phyloP scores from a whole-genome alignment of 169 alveolate species.

The Plasmodium vinckei region DNA sequence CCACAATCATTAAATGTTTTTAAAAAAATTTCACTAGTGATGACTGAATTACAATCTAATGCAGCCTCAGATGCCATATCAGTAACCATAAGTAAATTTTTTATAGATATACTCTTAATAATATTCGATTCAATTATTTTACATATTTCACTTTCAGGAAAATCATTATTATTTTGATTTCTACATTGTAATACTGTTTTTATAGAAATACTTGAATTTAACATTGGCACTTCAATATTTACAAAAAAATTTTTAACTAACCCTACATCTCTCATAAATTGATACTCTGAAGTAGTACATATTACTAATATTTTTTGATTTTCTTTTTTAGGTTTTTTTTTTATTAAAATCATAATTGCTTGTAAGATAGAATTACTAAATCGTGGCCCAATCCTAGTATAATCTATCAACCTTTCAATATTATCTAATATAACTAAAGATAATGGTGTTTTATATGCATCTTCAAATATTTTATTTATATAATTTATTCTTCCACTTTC shows the following conservation, averaged over 20 bases:
- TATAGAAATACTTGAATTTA: constrained; percentile 16
- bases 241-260: constrained; percentile 63
- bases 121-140: constrained; percentile 25
- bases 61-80: constrained; percentile 73
- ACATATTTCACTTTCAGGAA: constrained; percentile 37
- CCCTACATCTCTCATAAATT: constrained; percentile 84
- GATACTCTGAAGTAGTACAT: constrained; percentile 96
- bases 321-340: constrained; percentile 96
- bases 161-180: constrained; percentile 28
- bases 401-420: constrained; percentile 97
- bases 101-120: constrained; percentile 51
- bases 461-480: constrained; percentile 96
- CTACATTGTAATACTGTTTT: constrained; percentile 54
- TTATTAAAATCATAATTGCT: constrained; percentile 95
- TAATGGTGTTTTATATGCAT: constrained; percentile 98
- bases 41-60: constrained; percentile 3
- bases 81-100: constrained; percentile 48
- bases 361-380: constrained; percentile 96
- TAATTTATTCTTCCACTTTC: constrained; percentile 91
- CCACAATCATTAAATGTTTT: constrained; percentile 64
- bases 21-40: constrained; percentile 49
- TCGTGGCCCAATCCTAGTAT: constrained; percentile 97
- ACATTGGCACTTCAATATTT: constrained; percentile 54
- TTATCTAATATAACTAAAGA: constrained; percentile 96
- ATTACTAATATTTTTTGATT: constrained; percentile 94